These are phyloP conservation scores for Endothia cerciana DNA, from an alignment of 2,329 filamentous ascomycete species.

Conservation along the genomic window DNA sequence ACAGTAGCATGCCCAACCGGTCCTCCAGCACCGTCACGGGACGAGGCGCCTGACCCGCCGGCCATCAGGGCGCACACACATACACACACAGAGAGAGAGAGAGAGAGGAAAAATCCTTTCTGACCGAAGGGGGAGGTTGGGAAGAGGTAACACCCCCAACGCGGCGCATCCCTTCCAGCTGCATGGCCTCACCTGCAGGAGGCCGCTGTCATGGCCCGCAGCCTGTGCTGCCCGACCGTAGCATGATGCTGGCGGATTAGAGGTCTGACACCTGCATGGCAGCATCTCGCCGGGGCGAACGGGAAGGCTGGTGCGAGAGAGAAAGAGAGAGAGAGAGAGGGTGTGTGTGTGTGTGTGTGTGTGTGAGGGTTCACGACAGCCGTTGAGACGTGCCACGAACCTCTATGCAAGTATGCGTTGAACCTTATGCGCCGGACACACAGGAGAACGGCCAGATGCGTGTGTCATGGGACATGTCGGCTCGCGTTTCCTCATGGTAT, in stretches of 20 bases:
- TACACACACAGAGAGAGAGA: background rate
- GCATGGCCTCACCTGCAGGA: slow-evolving; percentile 9
- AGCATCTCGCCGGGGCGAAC: slow-evolving; percentile 19
- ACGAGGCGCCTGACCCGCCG: slow-evolving; percentile 13
- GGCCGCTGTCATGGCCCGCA: slow-evolving; percentile 10
- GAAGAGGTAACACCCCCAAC: background rate
- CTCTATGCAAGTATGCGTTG: slow-evolving; percentile 22
- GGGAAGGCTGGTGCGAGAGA: background rate
- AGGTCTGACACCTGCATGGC: slow-evolving; percentile 17
- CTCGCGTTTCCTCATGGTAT: background rate
- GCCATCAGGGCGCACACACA: background rate
- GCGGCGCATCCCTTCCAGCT: background rate
- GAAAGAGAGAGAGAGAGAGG: background rate
- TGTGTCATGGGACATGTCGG: slow-evolving; percentile 12
- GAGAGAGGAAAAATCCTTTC: background rate
- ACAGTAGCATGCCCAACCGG: background rate
- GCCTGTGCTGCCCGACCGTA: background rate
- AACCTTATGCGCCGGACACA: slow-evolving; percentile 21
- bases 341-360: too few relatives aligned
- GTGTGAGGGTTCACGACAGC: slow-evolving; percentile 7
- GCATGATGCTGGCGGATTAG: background rate
- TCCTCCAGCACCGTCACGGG: slow-evolving; percentile 6
- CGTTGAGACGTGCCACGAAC: slow-evolving; percentile 15
- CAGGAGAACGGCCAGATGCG: slow-evolving; percentile 1
- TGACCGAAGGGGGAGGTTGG: background rate